Evolutionary conservation across 1,139 yeast genomes (phyloP).

Genomic region (Geotrichum cucujoidarum): DNA sequence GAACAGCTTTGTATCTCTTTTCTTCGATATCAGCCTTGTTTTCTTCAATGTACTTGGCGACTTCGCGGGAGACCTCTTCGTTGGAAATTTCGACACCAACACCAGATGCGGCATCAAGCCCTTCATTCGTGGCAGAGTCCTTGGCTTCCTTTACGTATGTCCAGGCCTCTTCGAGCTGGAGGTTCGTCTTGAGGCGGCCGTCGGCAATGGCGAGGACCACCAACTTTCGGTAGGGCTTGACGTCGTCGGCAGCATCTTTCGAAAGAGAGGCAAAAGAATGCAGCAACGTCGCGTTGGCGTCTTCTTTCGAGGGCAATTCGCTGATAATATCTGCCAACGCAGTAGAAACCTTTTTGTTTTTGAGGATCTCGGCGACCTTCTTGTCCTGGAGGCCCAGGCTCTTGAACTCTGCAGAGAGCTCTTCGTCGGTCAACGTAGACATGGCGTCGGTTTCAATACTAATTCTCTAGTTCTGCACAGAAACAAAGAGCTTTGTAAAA

Average conservation of each 20-base stretch:
- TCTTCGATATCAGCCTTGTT: conserved; percentile 55
- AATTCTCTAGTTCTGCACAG: too few relatives aligned
- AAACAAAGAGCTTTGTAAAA: too few relatives aligned
- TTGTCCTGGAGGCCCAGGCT: conserved; percentile 52
- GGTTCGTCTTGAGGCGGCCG: conserved; percentile 58
- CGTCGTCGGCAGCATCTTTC: conserved; percentile 30
- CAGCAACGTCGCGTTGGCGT: conserved; percentile 55
- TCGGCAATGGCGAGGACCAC: conserved; percentile 59
- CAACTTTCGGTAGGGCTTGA: conserved; percentile 41
- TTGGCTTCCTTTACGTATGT: conserved; percentile 48
- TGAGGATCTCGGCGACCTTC: conserved; percentile 55
- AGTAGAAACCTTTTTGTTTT: conserved; percentile 76
- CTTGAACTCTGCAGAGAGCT: conserved; percentile 46
- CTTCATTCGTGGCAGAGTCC: conserved; percentile 37
- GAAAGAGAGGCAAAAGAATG: conserved; percentile 65
- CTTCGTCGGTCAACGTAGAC: conserved; percentile 37
- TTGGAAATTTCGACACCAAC: conserved; percentile 65
- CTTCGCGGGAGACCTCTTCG: conserved; percentile 56
- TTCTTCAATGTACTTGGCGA: conserved; percentile 53
- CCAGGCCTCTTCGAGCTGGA: conserved; percentile 78
- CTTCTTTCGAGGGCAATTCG: conserved; percentile 41
- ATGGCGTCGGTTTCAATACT: conserved; percentile 6
- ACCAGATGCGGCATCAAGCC: conserved; percentile 63
- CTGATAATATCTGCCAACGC: conserved; percentile 58
- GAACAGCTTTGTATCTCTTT: conserved; percentile 74